Evolutionary conservation across 1,284 basidiomycete species (phyloP).

Genomic region (Ceratobasidium sp.): DNA sequence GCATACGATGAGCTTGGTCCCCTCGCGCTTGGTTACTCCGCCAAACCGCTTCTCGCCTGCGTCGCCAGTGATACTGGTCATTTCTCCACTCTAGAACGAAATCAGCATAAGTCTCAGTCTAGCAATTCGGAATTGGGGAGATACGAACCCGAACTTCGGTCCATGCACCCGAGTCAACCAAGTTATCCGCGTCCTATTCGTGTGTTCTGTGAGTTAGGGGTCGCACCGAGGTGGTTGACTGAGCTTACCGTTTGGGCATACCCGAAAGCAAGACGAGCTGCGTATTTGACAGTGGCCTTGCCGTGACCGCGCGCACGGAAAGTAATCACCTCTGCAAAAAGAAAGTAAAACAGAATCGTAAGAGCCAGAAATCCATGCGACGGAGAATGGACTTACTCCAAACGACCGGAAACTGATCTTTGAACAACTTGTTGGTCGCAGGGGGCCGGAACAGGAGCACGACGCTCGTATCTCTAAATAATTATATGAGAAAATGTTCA

Average conservation of each 20-base stretch:
- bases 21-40: conserved; percentile 5
- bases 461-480: no score
- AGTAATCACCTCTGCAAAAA: conserved; percentile 18
- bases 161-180: conserved; percentile 23
- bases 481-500: no score
- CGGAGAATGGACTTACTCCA: no score
- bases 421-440: no score
- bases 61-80: conserved; percentile 8
- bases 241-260: conserved; percentile 28
- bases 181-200: conserved; percentile 17
- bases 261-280: conserved; percentile 27
- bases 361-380: no score
- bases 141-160: conserved; percentile 13
- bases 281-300: conserved; percentile 18
- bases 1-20: conserved; percentile 23
- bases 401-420: no score
- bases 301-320: conserved; percentile 28
- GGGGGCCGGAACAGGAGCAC: no score
- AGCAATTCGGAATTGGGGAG: no score
- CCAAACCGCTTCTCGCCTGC: conserved; percentile 20
- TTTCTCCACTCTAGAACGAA: conserved; percentile 2
- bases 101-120: not conserved
- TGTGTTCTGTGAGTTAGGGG: not conserved
- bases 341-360: not conserved
- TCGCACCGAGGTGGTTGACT: not conserved